Conservation (phyloP, 345 rosid genomes). For the Eucalyptus urophylla region DNA sequence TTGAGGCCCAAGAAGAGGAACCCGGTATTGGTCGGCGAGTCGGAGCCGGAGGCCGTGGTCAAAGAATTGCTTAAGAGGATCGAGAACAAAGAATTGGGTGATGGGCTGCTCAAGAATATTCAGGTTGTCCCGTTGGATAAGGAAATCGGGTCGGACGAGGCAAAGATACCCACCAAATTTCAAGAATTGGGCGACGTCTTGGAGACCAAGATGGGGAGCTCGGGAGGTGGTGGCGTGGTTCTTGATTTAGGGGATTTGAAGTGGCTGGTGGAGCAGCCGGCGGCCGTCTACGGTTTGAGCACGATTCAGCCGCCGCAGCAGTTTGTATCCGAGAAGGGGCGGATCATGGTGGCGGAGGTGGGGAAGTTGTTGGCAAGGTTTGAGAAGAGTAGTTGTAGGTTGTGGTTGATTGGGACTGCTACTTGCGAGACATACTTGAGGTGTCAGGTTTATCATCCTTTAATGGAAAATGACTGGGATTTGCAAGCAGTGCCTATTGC, state of each 20-base stretch:
- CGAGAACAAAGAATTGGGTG: conserved; percentile 50
- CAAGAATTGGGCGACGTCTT: conserved; percentile 42
- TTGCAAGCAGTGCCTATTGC: conserved; percentile 87
- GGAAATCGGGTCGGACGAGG: conserved; percentile 36
- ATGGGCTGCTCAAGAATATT: conserved; percentile 41
- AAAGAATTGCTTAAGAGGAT: conserved; percentile 55
- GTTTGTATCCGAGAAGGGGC: conserved; percentile 11
- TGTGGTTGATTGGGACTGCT: conserved; percentile 90
- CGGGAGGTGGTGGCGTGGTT: conserved; percentile 45
- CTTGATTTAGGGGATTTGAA: conserved; percentile 88
- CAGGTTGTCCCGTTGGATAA: conserved; percentile 54
- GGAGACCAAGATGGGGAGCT: conserved; percentile 32
- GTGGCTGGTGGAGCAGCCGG: conserved; percentile 72
- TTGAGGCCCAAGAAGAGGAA: conserved; percentile 53
- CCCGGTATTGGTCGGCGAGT: conserved; percentile 85
- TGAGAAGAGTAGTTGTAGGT: conserved; percentile 23
- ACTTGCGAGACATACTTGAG: conserved; percentile 91
- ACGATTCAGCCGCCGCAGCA: background rate
- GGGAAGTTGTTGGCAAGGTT: conserved; percentile 40
- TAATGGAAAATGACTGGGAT: conserved; percentile 94
- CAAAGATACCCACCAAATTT: conserved; percentile 28
- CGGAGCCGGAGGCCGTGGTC: conserved; percentile 61
- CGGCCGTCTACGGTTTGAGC: background rate
- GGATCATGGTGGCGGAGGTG: conserved; percentile 50
- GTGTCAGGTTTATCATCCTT: conserved; percentile 83